A percentile compares a stretch with the other conserved stretches of the same genome.
phyloP scores from a whole-genome alignment of 768 basidiomycete genomes.

The Podaxis sp. region DNA sequence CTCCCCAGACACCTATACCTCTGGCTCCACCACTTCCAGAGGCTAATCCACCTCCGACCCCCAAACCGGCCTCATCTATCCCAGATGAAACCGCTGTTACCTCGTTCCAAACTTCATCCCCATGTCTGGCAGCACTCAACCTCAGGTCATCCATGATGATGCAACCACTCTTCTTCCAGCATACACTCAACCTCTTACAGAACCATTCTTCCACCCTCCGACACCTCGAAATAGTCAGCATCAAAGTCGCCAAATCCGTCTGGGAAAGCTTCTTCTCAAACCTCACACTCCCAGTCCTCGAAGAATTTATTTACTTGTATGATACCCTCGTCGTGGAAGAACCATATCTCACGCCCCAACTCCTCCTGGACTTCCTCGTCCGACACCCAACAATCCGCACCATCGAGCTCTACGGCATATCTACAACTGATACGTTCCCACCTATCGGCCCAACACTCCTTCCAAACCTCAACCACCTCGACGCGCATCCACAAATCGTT shows the following conservation, averaged over 20 bases:
- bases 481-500: conserved; percentile 1
- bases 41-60: not conserved
- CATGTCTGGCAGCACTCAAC: not conserved
- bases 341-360: not conserved
- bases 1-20: not conserved
- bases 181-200: conserved; percentile 7
- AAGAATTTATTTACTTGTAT: not conserved
- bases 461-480: not conserved
- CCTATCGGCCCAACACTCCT: not conserved
- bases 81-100: not conserved
- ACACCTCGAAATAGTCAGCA: conserved; percentile 1
- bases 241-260: not conserved
- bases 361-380: not conserved
- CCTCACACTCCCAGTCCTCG: not conserved
- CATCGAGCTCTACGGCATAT: not conserved
- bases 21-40: not conserved
- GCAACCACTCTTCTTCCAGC: not conserved
- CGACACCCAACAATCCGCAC: not conserved
- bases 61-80: not conserved
- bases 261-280: not conserved
- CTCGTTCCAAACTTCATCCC: not conserved
- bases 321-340: conserved; percentile 4
- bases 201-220: not conserved
- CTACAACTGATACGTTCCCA: not conserved
- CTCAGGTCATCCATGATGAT: conserved; percentile 7